Evolutionary conservation across 192 early-diverging fungal genomes (phyloP), one percentile per base, ranked within the genome.

Genomic region (Haplosporangium gracile): DNA sequence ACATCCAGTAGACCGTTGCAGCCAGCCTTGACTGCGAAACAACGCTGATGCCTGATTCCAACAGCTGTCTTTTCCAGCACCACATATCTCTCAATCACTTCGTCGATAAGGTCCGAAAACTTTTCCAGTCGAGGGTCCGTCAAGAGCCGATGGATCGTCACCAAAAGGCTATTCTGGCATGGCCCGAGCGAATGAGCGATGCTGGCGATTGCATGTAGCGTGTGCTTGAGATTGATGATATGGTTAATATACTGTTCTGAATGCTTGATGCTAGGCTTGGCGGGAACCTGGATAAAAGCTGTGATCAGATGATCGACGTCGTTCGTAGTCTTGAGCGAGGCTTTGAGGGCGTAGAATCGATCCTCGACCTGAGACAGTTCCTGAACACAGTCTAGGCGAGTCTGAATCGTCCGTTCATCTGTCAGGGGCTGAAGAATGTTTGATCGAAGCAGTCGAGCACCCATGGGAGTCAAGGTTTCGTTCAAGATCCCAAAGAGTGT

Each of bases 1-100:
- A 98, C 95, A 83, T 98, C 97, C 29, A 98, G 91, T 45, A 98
- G 91, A 2, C 96, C 95, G 81, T 95, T 96, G 20, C 95, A 91
- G 5, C 96, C 95, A 32, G 94, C 91, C 88, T 95, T 97, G 47
- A 97, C 93, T 7, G 96, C 96, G 82, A 97, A 96, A 76, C 96
- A 97, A 38, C 96, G 90, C 87, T 97, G 97, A 79, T 97, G 96
- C 49, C 94, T 90, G 45, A 96, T 80, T 43, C 93, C 95, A 26
- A 96, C 82, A n/a, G 95, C 89, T 18, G 89, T 93, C 80, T 95
- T 97, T 81, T 96, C 93, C 68, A 91, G 88, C 0, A 89, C 87
- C 5, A 96, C 80, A 43, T 95, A 95, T n/a, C 92, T 90, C 72
- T 97, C 93, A 26, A 98, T 93, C 26, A 93, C 91, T 49, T 88